Base-by-base conservation (phyloP, 257 asterid species). In the Henckelia pumila region DNA sequence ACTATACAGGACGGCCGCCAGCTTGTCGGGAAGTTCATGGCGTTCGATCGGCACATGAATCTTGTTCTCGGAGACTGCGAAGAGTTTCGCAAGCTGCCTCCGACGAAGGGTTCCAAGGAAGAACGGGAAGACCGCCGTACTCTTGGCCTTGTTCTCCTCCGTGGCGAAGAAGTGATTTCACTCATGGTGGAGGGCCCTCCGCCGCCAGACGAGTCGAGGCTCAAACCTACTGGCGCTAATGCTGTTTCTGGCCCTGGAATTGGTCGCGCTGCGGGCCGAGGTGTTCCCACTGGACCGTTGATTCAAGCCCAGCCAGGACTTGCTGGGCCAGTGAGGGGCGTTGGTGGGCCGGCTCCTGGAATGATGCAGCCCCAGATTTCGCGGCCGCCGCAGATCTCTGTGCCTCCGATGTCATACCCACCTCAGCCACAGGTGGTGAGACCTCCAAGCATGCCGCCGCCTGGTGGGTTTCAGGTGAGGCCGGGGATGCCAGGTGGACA, bases 361-460 rank as follows among this genome's bases (percentile, higher is more conserved):
- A 92, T 92, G 98, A 92, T 92, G 98, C 98, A 92, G 82, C 98
- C 98, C 10, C 96, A 89, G 83, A 82, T 89, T 59, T 84, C 98
- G 0, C 80, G 95, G 19, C 95, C 96, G 5, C 89, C 94, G 2
- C 88, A 88, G 80, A 82, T 86, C 2, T 75, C 91, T 1, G 96
- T 79, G 5, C 92, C 89, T 1, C 95, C 98, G 0, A 74, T 87
- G 55, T 70, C 83, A 6, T 87, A 85, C 58, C 96, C 95, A 8
- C 89, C 60, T 69, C 84, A 80, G 72, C 91, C 78, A 8, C 88
- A 56, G 30, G 83, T 83, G 26, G 66, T 82, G 23, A 86, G 95
- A 73, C 96, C 92, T 0, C 92, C 94, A 26, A 21, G 78, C 7
- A 67, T 77, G 83, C 92, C 92, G 0, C 87, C 83, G 2, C 89